phyloP scores from a whole-genome alignment of 2,329 filamentous ascomycete genomes.

The Microcera coccophila region DNA sequence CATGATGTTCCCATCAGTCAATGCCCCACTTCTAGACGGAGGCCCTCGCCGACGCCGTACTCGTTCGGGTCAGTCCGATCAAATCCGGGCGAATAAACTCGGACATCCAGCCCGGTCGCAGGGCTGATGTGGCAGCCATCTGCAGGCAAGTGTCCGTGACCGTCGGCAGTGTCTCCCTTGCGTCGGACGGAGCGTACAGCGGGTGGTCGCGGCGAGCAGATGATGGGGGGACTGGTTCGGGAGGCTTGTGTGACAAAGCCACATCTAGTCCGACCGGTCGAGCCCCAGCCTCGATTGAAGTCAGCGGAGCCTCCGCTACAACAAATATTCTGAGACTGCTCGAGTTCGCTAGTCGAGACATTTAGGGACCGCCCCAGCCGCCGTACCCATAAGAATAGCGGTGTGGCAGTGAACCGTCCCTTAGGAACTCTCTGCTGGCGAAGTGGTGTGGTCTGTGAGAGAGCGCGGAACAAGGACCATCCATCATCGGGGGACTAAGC shows the following conservation, averaged over 20 bases:
- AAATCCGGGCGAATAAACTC: background rate
- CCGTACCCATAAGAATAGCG: conserved; percentile 23
- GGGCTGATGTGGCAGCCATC: background rate
- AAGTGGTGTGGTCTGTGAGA: background rate
- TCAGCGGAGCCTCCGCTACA: too few relatives aligned
- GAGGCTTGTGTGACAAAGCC: background rate
- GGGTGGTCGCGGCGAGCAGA: background rate
- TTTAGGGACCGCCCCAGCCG: conserved; percentile 17
- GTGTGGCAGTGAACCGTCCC: conserved; percentile 14
- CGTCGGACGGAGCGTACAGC: background rate
- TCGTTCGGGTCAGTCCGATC: background rate
- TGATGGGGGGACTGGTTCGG: background rate
- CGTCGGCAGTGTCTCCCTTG: background rate
- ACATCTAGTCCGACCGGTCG: background rate
- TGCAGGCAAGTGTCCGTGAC: background rate
- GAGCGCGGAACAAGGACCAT: background rate
- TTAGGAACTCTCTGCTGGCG: background rate
- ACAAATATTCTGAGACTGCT: too few relatives aligned
- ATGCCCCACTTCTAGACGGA: background rate
- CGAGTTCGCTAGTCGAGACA: conserved; percentile 19
- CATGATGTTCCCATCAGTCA: too few relatives aligned
- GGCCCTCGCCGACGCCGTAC: background rate
- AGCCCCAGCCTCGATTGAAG: background rate
- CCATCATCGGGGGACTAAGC: too few relatives aligned
- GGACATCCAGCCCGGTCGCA: background rate